Evolutionary conservation across 768 basidiomycete genomes (phyloP).

Genomic region (Dioszegia aurantiaca): DNA sequence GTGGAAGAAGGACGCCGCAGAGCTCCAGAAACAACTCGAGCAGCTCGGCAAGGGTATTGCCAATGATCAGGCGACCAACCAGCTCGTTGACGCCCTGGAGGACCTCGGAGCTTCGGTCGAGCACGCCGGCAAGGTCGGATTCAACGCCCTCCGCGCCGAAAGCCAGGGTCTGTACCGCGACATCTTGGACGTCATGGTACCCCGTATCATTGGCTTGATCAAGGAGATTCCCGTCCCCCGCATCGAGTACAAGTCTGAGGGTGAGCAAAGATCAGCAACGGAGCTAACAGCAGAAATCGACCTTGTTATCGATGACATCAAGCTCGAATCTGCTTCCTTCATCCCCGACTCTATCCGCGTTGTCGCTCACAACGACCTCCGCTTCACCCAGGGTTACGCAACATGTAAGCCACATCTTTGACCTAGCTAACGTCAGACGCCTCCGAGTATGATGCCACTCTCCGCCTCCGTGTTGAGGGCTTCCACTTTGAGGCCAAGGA

Average conservation of each 20-base stretch:
- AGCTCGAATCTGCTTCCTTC: constrained; percentile 53
- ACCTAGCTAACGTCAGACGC: constrained; percentile 34
- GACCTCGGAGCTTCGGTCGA: constrained; percentile 48
- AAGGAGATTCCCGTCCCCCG: constrained; percentile 54
- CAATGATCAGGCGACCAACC: constrained; percentile 50
- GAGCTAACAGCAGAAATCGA: constrained; percentile 40
- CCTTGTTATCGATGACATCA: constrained; percentile 53
- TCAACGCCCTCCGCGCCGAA: constrained; percentile 47
- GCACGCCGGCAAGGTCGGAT: constrained; percentile 50
- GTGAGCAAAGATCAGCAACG: constrained; percentile 16
- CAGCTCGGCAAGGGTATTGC: constrained; percentile 45
- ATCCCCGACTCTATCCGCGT: constrained; percentile 54
- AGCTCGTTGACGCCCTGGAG: constrained; percentile 52
- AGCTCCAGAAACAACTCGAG: constrained; percentile 50
- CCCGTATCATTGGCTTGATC: constrained; percentile 51
- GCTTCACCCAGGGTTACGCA: constrained; percentile 54
- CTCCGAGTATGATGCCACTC: constrained; percentile 50
- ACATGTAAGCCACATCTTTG: constrained; percentile 37
- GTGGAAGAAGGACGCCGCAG: constrained; percentile 49
- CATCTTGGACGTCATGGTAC: constrained; percentile 52
- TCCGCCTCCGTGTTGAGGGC: constrained; percentile 52
- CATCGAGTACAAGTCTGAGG: constrained; percentile 53
- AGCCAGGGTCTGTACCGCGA: constrained; percentile 53
- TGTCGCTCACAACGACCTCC: constrained; percentile 53
- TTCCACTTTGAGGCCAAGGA: constrained; percentile 52